Base-by-base conservation (phyloP, 2,329 filamentous ascomycete species). In the Verruconis gallopava region DNA sequence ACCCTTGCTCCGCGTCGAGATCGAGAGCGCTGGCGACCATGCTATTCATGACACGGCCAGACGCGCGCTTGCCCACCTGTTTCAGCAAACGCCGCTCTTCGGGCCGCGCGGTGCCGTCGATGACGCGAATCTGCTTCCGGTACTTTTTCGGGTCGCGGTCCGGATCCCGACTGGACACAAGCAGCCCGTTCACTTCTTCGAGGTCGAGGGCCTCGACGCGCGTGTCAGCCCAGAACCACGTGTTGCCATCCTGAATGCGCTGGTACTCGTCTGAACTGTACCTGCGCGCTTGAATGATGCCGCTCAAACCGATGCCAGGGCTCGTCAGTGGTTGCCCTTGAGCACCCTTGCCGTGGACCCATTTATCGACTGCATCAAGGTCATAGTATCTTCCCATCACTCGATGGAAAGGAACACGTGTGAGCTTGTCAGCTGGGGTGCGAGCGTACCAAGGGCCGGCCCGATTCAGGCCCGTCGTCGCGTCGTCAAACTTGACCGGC, bases 221-320 rank as follows among this genome's bases (percentile, higher is more conserved):
- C 17, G 62, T 62, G 40, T 78, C 73, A 0, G 65, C 72, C 67
- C 71, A 75, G 52, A 69, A 74, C 73, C 73, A 78, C 0, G 57
- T 55, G 19, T 65, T 62, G 12, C 58, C 63, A 5, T 53, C 47
- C 0, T 57, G 51, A 20, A 77, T 71, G 2, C 73, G 69, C 1
- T 57, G 46, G 44, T 78, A 71, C 13, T 63, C 56, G 11, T 58
- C 47, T 0, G 54, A 50, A 1, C 69, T 65, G 49, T 65, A 75
- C 1, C 53, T 48, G 2, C 73, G 64, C 1, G 63, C 71, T n/a
- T 60, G 56, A 1, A 62, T 38, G 1, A 73, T 55, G 2, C 66
- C 64, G 11, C 56, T 50, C 0, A 71, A 49, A n/a, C 75, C 73
- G 6, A 59, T 54, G 11, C 59, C 57, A 1, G 73, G 52, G 1